Percentiles rank a stretch among this genome's conserved stretches.
These are phyloP conservation scores for Suillus discolor DNA, from an alignment of 768 basidiomycete genomes.

Conservation along the genomic window DNA sequence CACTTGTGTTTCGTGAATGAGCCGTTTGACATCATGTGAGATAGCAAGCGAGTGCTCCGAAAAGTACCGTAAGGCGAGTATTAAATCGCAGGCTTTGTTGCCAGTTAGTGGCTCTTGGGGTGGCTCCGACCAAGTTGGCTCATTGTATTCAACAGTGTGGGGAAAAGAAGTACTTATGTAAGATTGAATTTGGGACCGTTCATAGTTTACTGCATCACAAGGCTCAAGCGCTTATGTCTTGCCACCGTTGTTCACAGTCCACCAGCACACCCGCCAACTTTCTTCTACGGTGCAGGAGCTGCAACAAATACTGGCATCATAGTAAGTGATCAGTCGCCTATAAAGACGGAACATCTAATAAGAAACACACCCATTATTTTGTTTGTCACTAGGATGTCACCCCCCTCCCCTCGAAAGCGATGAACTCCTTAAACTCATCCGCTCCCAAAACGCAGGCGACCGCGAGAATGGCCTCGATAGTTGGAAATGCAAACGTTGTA, in stretches of 20 bases:
- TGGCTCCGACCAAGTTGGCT: no score
- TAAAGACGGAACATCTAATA: background rate
- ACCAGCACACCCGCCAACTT: slow-evolving; percentile 31
- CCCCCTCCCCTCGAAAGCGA: slow-evolving; percentile 30
- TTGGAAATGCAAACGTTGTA: slow-evolving; percentile 37
- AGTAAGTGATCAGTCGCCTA: slow-evolving; percentile 15
- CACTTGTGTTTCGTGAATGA: background rate
- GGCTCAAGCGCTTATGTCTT: slow-evolving; percentile 1
- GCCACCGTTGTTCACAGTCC: slow-evolving; percentile 29
- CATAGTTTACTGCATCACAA: no score
- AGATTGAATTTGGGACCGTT: background rate
- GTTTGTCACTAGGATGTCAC: slow-evolving; percentile 29
- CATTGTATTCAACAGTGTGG: no score
- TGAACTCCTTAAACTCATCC: slow-evolving; percentile 27
- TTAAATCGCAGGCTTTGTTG: background rate
- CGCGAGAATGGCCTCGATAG: slow-evolving; percentile 21
- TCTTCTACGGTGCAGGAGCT: slow-evolving; percentile 35
- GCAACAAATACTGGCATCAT: slow-evolving; percentile 39
- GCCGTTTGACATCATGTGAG: background rate
- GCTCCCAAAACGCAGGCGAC: slow-evolving; percentile 28
- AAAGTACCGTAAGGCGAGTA: background rate
- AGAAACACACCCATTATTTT: background rate
- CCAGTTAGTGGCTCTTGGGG: background rate
- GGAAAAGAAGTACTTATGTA: no score
- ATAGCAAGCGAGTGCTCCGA: background rate